Evolutionary conservation across 345 rosid genomes (phyloP).

Genomic region (Populus deltoides): DNA sequence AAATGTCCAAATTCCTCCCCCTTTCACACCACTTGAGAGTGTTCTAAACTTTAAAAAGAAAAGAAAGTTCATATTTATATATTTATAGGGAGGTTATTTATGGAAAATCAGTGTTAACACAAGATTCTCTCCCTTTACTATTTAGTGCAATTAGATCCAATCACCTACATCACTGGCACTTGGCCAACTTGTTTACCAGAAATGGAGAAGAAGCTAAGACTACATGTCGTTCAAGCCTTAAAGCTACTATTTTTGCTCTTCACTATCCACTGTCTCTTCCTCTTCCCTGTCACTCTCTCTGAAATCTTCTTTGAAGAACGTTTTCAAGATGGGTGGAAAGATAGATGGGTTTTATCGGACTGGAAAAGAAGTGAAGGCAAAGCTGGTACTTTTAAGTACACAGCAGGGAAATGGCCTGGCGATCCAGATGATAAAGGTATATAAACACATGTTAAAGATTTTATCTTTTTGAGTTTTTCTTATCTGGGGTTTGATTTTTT

Average conservation of each 20-base stretch:
- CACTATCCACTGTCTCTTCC: neutral
- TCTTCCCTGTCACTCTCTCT: neutral
- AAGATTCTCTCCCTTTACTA: neutral
- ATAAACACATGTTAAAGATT: neutral
- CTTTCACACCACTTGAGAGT: neutral
- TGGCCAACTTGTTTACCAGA: neutral
- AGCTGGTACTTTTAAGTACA: slow-evolving; percentile 22
- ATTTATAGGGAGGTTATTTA: neutral
- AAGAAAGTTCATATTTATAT: neutral
- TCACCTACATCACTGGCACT: neutral
- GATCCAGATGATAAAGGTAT: slow-evolving; percentile 25
- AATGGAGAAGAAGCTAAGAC: slow-evolving; percentile 8
- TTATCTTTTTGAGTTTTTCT: neutral
- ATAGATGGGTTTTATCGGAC: slow-evolving; percentile 62
- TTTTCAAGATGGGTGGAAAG: slow-evolving; percentile 78
- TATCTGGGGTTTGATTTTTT: neutral
- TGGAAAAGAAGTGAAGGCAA: slow-evolving; percentile 25
- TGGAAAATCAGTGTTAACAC: neutral
- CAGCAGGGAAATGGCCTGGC: slow-evolving; percentile 22
- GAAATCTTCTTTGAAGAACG: slow-evolving; percentile 8
- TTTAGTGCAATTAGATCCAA: neutral
- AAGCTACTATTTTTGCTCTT: neutral
- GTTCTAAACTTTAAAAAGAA: too few species aligned
- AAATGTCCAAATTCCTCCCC: neutral
- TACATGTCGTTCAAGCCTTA: neutral